Evolutionary conservation across 2,329 filamentous ascomycete genomes (phyloP), one percentile per base, ranked within the genome.

Genomic region (Ascochyta rabiei): DNA sequence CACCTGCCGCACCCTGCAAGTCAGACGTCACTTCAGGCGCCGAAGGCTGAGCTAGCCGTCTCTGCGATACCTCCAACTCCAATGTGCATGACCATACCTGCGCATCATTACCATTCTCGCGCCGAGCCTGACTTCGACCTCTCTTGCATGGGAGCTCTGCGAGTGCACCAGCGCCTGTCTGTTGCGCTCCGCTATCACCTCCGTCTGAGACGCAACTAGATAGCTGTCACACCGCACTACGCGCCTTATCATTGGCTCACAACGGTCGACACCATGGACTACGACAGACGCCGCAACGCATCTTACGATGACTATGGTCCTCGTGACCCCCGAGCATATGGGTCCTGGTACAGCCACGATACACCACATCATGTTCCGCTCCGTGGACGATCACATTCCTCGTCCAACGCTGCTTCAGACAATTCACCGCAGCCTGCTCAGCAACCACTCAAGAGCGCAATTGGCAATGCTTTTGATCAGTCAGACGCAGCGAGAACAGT

Each of bases 371-470:
- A 72, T 37, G 54, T 66, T 21, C 60, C 47, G 33, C 60, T 60
- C 12, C 66, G 60, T 12, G 40, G 61, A 35, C 58, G 55, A 19
- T 73, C 70, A 18, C 69, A 70, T 48, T 63, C 69, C 15, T 67
- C 71, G n/a, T 74, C 72, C 40, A 67, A 49, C 40, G 64, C 65
- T 41, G 63, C 61, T n/a, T 69, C 71, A 30, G 71, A 75, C 37
- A 57, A 59, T 8, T 55, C 74, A 8, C 67, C 70, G 19, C 76
- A 77, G 53, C 78, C 79, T 35, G 60, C 70, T 5, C 72, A 73
- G 52, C 77, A 79, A 55, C 80, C 80, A 12, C 79, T 86, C 60
- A 81, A 82, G 61, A 82, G 85, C 62, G 84, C 83, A 30, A 81
- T 86, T 60, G 81, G 78, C 61, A 80, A 80, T 58, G 83, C 83